These are phyloP conservation scores for Hyaloperonospora brassicae DNA, from an alignment of 352 stramenopile species.

Conservation along the genomic window DNA sequence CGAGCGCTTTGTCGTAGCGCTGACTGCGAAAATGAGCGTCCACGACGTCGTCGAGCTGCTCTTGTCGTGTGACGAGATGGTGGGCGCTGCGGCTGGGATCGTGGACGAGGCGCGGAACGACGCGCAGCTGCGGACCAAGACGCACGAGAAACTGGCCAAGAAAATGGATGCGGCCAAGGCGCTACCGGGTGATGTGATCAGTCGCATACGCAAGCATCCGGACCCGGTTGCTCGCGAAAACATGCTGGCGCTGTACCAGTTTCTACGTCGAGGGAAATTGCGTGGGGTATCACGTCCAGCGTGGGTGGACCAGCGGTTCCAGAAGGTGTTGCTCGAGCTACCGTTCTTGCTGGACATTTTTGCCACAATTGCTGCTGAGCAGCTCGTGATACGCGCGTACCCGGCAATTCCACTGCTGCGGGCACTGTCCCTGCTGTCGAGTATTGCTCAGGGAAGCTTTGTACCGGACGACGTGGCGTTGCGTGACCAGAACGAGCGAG, in stretches of 20 bases:
- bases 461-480: slow-evolving; percentile 53
- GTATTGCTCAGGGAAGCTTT: slow-evolving; percentile 61
- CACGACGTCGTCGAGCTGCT: slow-evolving; percentile 75
- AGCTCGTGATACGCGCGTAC: slow-evolving; percentile 65
- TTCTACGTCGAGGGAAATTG: slow-evolving; percentile 60
- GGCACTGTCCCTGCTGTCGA: slow-evolving; percentile 55
- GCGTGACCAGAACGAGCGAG: slow-evolving; percentile 46
- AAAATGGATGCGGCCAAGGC: slow-evolving; percentile 70
- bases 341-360: slow-evolving; percentile 78
- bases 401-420: slow-evolving; percentile 43
- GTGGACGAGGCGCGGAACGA: slow-evolving; percentile 33
- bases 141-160: slow-evolving; percentile 73
- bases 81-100: slow-evolving; percentile 31
- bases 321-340: slow-evolving; percentile 63
- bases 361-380: slow-evolving; percentile 44
- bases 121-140: slow-evolving; percentile 45
- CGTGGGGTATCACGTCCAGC: slow-evolving; percentile 52
- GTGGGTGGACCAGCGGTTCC: slow-evolving; percentile 61
- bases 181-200: slow-evolving; percentile 46
- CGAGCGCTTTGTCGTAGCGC: slow-evolving; percentile 35
- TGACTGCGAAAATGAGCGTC: slow-evolving; percentile 70
- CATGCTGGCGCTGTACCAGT: slow-evolving; percentile 79
- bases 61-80: slow-evolving; percentile 73
- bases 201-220: slow-evolving; percentile 72
- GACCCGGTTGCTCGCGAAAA: slow-evolving; percentile 67